These are phyloP conservation scores for Citrus medica DNA, from an alignment of 345 rosid genomes.

Conservation along the genomic window DNA sequence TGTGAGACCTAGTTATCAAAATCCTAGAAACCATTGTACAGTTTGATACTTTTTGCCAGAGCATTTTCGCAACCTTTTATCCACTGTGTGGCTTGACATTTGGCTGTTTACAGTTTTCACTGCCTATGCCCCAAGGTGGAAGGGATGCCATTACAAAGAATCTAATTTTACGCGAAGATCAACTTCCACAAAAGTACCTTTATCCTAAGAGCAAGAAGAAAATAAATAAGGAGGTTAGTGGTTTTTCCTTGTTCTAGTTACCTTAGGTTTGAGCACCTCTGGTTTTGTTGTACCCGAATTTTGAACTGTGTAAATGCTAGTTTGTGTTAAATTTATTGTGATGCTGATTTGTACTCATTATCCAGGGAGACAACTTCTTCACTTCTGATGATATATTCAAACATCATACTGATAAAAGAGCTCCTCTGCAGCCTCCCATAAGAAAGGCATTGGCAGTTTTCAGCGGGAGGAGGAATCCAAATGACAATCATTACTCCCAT, in stretches of 20 bases:
- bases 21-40: not conserved
- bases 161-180: slow-evolving; percentile 83
- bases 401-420: slow-evolving; percentile 54
- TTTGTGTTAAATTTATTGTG: not conserved
- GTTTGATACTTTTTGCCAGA: not conserved
- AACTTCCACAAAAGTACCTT: slow-evolving; percentile 81
- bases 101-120: slow-evolving; percentile 56
- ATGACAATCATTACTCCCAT: slow-evolving; percentile 89
- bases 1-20: not conserved
- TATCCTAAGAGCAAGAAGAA: slow-evolving; percentile 87
- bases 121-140: slow-evolving; percentile 92
- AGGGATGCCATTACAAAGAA: slow-evolving; percentile 85
- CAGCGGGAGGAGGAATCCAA: slow-evolving; percentile 90
- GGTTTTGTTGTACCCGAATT: not conserved
- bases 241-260: not conserved
- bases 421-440: slow-evolving; percentile 75
- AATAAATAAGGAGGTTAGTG: slow-evolving; percentile 53
- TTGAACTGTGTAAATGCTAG: not conserved
- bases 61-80: not conserved
- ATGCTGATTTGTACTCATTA: slow-evolving; percentile 1
- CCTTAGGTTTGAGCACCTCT: not conserved
- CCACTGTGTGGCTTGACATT: not conserved
- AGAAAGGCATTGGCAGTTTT: slow-evolving; percentile 82
- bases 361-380: slow-evolving; percentile 66
- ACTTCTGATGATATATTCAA: slow-evolving; percentile 52